A percentile compares a stretch with the other conserved stretches of the same genome.
These are phyloP conservation scores for Daedaleopsis nitida DNA, from an alignment of 768 basidiomycete species.

Conservation along the genomic window DNA sequence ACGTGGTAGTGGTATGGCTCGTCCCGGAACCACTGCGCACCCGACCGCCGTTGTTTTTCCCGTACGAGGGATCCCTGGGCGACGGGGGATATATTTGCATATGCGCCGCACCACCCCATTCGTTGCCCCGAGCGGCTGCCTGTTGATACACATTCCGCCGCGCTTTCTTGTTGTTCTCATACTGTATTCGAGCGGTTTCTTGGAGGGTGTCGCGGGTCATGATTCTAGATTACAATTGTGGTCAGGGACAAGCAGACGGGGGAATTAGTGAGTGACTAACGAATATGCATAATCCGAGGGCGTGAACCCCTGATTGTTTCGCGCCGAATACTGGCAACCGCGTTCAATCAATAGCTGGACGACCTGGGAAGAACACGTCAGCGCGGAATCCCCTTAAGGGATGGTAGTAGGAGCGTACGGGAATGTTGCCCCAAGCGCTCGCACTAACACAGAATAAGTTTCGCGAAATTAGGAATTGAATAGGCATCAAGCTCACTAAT, in stretches of 20 bases:
- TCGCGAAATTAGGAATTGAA: constrained; percentile 1
- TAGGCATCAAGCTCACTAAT: constrained; percentile 66
- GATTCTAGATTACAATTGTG: constrained; percentile 45
- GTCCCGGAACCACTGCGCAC: constrained; percentile 83
- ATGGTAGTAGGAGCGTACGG: constrained; percentile 48
- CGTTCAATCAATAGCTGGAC: constrained; percentile 87
- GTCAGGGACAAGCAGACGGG: constrained; percentile 3
- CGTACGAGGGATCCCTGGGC: constrained; percentile 37
- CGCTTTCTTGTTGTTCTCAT: constrained; percentile 77
- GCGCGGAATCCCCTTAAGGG: constrained; percentile 21
- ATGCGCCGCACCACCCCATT: constrained; percentile 47
- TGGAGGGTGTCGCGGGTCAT: constrained; percentile 77
- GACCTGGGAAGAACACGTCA: constrained; percentile 45
- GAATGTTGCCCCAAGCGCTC: constrained; percentile 84
- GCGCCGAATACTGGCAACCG: constrained; percentile 79
- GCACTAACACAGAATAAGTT: constrained; percentile 50
- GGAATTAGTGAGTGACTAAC: constrained; percentile 43
- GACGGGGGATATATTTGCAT: constrained; percentile 39
- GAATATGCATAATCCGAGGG: constrained; percentile 94
- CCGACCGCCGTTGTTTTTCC: constrained; percentile 43
- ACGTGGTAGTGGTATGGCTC: constrained; percentile 74
- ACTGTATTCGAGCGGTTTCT: constrained; percentile 77
- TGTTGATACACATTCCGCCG: constrained; percentile 73
- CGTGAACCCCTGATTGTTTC: constrained; percentile 91
- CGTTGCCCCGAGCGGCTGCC: constrained; percentile 66